These are phyloP conservation scores for Claviceps sp. DNA, from an alignment of 2,329 filamentous ascomycete species.

Conservation along the genomic window DNA sequence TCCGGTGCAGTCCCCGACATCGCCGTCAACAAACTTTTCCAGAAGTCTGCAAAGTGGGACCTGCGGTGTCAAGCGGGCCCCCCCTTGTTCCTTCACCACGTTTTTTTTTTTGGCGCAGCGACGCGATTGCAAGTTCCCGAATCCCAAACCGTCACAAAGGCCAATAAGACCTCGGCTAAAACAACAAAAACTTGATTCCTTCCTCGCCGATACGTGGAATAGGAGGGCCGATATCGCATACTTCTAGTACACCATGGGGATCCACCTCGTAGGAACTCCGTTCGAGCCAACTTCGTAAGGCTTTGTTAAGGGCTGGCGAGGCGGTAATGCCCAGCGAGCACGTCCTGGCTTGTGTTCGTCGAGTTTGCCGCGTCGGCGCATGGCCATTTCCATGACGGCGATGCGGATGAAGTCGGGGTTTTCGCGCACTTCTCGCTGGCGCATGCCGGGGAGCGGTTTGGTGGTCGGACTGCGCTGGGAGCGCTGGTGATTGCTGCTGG, in stretches of 20 bases:
- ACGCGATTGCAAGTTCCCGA: background rate
- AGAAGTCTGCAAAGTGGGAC: conserved; percentile 2
- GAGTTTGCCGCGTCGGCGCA: conserved; percentile 53
- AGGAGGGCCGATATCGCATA: background rate
- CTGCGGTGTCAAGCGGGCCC: background rate
- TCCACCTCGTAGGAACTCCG: conserved; percentile 48
- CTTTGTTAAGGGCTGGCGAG: conserved; percentile 40
- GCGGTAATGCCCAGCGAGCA: conserved; percentile 54
- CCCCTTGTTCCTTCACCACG: background rate
- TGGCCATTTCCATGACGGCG: conserved; percentile 59
- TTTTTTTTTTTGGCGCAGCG: background rate
- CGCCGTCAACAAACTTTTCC: background rate
- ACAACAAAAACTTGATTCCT: background rate
- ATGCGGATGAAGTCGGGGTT: conserved; percentile 59
- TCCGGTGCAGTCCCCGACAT: too few species aligned
- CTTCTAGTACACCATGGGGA: conserved; percentile 21
- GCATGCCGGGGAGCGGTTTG: conserved; percentile 28
- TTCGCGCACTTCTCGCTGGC: conserved; percentile 55
- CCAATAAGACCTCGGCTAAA: background rate
- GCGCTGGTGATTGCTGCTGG: conserved; percentile 5
- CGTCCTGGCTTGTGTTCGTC: conserved; percentile 52
- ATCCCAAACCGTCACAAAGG: background rate
- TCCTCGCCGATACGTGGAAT: background rate
- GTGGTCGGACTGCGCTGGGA: conserved; percentile 16
- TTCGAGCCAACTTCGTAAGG: conserved; percentile 43